Evolutionary conservation across 345 rosid species (phyloP), one percentile per base, ranked within the genome.

Genomic region (Dimocarpus longan): DNA sequence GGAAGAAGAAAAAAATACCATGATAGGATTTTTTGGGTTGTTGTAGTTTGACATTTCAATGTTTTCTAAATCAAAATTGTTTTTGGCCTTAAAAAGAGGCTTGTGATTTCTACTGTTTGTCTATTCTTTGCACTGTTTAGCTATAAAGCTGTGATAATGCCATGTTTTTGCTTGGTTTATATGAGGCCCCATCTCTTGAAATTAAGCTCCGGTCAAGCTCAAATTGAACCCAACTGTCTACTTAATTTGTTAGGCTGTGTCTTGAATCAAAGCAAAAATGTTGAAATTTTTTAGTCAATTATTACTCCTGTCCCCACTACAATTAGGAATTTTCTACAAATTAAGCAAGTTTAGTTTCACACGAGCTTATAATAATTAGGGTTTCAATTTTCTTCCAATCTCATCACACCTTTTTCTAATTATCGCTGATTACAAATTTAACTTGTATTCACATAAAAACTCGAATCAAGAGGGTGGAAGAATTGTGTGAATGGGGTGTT

Each of bases 101-200:
- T 70, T 5, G 71, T 65, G 84, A 81, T 16, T 42, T 4, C 42
- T 57, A 21, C 60, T 67, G 76, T 66, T 83, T 81, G 83, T 79
- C 76, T 43, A 74, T 79, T 82, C 52, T 37, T 74, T 21, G 24
- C 75, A 44, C 64, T 74, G 54, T 73, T 70, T 57, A 5, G 24
- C 26, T 43, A 65, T 50, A 50, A 80, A 74, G 75, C 15, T 39
- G 46, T 32, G 77, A 57, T 11, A 76, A 71, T 32, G 40, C 42
- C 60, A 59, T 59, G 65, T 63, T 40, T 40, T 73, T 40, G 50
- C 68, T 71, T 54, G 44, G 44, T 52, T 54, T 64, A 15, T 60
- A 68, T 59, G 32, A 78, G 84, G 79, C 70, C 80, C 82, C 77
- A 78, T 52, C 21, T 42, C 76, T 69, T 71, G 76, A 70, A 75